Evolutionary conservation across 2,329 filamentous ascomycete genomes (phyloP).

Genomic region (Epichloe sibirici): DNA sequence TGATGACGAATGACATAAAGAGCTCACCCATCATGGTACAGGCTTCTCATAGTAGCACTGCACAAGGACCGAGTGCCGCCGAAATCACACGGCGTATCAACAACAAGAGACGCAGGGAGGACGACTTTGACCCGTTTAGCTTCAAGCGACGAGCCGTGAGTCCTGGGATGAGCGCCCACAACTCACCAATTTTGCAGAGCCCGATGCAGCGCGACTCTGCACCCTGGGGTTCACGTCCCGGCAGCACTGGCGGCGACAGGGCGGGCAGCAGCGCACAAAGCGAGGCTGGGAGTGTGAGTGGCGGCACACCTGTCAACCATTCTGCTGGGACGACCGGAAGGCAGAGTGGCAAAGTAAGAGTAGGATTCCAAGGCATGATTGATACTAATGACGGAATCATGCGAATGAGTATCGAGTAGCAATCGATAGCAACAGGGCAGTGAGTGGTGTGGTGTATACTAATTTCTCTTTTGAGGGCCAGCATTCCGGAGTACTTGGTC

Average conservation of each 20-base stretch:
- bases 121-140: slow-evolving; percentile 76
- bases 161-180: slow-evolving; percentile 81
- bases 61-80: slow-evolving; percentile 49
- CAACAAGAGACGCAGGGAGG: slow-evolving; percentile 74
- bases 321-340: slow-evolving; percentile 29
- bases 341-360: slow-evolving; percentile 43
- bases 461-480: no score
- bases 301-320: slow-evolving; percentile 17
- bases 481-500: neutral
- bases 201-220: slow-evolving; percentile 61
- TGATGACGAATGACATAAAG: neutral
- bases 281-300: slow-evolving; percentile 30
- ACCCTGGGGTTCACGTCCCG: slow-evolving; percentile 60
- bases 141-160: slow-evolving; percentile 90
- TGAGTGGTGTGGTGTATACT: neutral
- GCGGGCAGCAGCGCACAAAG: slow-evolving; percentile 40
- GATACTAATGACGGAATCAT: slow-evolving; percentile 93
- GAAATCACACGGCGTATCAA: slow-evolving; percentile 70
- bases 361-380: slow-evolving; percentile 85
- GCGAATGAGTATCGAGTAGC: slow-evolving; percentile 88
- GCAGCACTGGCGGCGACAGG: slow-evolving; percentile 46
- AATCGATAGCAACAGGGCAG: neutral
- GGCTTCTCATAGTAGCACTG: slow-evolving; percentile 19
- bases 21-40: neutral
- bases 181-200: slow-evolving; percentile 78